These are phyloP conservation scores for Schizophyllum amplum DNA, from an alignment of 1,284 basidiomycete genomes.

Conservation along the genomic window DNA sequence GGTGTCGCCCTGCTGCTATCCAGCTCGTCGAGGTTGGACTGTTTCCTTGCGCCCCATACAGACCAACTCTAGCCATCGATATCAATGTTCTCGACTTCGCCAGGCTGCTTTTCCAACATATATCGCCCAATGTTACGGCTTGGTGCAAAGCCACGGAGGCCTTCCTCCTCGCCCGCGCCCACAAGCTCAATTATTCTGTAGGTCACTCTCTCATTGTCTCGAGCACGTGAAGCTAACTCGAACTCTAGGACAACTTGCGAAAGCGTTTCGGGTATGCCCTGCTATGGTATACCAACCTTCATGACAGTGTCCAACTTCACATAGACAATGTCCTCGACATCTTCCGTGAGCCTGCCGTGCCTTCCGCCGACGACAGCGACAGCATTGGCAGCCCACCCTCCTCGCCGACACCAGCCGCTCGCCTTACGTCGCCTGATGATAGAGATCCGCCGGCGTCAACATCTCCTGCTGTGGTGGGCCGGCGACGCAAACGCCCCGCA, in stretches of 20 bases:
- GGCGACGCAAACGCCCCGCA: too few species aligned
- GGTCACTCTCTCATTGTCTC: neutral
- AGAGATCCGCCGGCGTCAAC: neutral
- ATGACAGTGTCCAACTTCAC: neutral
- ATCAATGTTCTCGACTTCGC: conserved; percentile 1
- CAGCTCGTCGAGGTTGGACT: neutral
- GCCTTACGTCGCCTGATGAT: neutral
- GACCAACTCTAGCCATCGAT: neutral
- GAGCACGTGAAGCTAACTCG: neutral
- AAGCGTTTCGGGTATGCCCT: neutral
- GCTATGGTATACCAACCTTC: neutral
- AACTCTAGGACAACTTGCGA: neutral
- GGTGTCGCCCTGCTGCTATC: neutral
- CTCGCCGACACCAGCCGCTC: neutral
- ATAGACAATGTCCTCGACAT: neutral
- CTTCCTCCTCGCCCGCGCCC: neutral
- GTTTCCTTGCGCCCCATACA: neutral
- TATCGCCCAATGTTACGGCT: conserved; percentile 1
- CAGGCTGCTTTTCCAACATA: neutral
- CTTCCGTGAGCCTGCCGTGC: neutral
- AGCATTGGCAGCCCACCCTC: neutral
- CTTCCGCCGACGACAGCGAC: neutral
- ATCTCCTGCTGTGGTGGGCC: neutral
- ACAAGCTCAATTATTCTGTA: neutral
- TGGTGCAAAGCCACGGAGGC: neutral